These are phyloP conservation scores for Microdochium nivale DNA, from an alignment of 2,329 filamentous ascomycete species.

Conservation along the genomic window DNA sequence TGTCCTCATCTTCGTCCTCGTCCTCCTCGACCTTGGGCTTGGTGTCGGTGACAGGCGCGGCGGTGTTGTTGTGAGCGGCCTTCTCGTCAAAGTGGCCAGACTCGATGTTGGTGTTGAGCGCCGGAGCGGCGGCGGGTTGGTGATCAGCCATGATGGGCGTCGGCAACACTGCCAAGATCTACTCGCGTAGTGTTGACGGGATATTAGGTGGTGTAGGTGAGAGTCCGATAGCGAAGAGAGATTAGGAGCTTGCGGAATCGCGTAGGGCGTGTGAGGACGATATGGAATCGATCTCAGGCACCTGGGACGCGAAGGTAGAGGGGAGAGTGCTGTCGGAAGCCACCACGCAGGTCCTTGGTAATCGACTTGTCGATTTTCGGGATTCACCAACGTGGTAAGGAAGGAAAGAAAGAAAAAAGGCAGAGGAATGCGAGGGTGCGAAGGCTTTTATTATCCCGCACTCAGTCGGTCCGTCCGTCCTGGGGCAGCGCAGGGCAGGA, in stretches of 20 bases:
- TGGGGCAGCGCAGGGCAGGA: neutral
- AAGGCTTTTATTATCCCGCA: conserved; percentile 3
- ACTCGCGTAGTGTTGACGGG: conserved; percentile 10
- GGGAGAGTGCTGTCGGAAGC: conserved; percentile 12
- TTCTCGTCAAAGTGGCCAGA: conserved; percentile 60
- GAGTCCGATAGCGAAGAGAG: conserved; percentile 1
- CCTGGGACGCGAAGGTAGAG: conserved; percentile 9
- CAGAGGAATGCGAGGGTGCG: conserved; percentile 7
- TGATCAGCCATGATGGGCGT: conserved; percentile 43
- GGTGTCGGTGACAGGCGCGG: conserved; percentile 19
- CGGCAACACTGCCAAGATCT: conserved; percentile 8
- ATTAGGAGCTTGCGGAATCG: neutral
- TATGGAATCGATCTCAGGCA: neutral
- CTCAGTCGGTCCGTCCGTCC: neutral
- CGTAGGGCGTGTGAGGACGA: neutral
- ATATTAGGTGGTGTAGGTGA: conserved; percentile 1
- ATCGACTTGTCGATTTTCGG: conserved; percentile 12
- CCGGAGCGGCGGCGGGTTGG: conserved; percentile 42
- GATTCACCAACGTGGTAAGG: conserved; percentile 15
- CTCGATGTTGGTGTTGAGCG: conserved; percentile 56
- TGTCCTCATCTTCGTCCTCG: conserved; percentile 73
- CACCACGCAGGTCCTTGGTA: conserved; percentile 18
- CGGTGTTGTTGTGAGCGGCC: conserved; percentile 27
- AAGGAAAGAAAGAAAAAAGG: conserved; percentile 6
- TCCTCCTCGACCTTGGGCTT: conserved; percentile 41